phyloP scores from a whole-genome alignment of 768 basidiomycete species.

The Trametes elegans region DNA sequence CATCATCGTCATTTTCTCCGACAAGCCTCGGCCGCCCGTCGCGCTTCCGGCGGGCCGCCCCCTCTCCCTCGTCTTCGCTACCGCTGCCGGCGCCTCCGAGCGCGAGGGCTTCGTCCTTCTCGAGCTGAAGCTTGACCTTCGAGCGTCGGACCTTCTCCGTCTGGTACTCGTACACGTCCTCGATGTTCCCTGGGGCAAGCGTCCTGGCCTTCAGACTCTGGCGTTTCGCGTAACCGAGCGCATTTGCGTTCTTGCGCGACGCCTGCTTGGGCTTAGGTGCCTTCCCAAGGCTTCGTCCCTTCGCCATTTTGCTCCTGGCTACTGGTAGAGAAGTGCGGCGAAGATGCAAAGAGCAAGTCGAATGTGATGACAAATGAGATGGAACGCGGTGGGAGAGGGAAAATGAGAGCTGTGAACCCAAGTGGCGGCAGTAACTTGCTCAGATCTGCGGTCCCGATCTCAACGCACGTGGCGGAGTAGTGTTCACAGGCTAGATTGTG shows the following conservation, averaged over 20 bases:
- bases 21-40: conserved; percentile 44
- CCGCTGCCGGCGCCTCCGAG: conserved; percentile 34
- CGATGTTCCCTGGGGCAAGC: conserved; percentile 26
- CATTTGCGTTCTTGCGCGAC: conserved; percentile 33
- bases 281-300: background rate
- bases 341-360: background rate
- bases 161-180: conserved; percentile 67
- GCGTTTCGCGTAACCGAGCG: conserved; percentile 51
- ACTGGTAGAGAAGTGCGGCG: background rate
- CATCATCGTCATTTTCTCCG: conserved; percentile 64
- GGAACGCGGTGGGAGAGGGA: no score
- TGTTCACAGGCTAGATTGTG: background rate
- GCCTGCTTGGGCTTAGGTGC: background rate
- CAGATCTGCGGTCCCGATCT: conserved; percentile 1
- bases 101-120: conserved; percentile 48
- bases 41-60: conserved; percentile 31
- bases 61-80: conserved; percentile 37
- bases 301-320: no score
- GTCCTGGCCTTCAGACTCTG: conserved; percentile 43
- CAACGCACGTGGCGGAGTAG: background rate
- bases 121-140: conserved; percentile 52
- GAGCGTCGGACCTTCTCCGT: conserved; percentile 49
- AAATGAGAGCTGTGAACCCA: background rate
- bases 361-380: background rate
- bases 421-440: background rate